Percentiles rank a stretch among this genome's conserved stretches.
Evolutionary conservation across 805 yeast genomes (phyloP).

Genomic region (Kodamaea neixiangensis): DNA sequence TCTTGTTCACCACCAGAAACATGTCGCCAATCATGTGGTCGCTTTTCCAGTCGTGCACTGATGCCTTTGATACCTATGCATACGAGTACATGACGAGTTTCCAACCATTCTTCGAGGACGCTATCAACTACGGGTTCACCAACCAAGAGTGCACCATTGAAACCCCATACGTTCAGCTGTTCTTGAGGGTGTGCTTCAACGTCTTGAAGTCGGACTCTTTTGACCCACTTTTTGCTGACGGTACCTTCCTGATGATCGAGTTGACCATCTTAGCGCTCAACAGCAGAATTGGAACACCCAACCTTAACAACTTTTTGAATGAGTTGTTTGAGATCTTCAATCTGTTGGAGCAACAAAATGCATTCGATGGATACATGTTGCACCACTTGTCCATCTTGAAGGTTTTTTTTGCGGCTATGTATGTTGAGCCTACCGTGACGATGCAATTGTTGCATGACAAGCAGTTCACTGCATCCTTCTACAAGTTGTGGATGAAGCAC

Average conservation of each 20-base stretch:
- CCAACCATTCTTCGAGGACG: slow-evolving; percentile 56
- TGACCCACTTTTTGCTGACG: slow-evolving; percentile 43
- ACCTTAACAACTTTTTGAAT: slow-evolving; percentile 26
- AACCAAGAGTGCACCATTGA: slow-evolving; percentile 37
- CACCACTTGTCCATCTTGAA: slow-evolving; percentile 44
- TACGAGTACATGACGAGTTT: slow-evolving; percentile 58
- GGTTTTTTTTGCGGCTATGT: slow-evolving; percentile 42
- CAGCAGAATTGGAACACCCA: slow-evolving; percentile 30
- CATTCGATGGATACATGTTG: slow-evolving; percentile 48
- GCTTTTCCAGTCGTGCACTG: slow-evolving; percentile 48
- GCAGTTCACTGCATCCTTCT: slow-evolving; percentile 38
- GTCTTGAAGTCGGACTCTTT: slow-evolving; percentile 33
- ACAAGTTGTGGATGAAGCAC: slow-evolving; percentile 51
- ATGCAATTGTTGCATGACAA: slow-evolving; percentile 40
- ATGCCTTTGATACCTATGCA: slow-evolving; percentile 60
- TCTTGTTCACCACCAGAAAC: slow-evolving; percentile 52
- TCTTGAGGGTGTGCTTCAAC: slow-evolving; percentile 38
- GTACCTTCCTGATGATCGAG: slow-evolving; percentile 38
- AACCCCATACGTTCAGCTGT: slow-evolving; percentile 38
- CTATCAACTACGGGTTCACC: slow-evolving; percentile 53
- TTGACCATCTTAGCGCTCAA: slow-evolving; percentile 21
- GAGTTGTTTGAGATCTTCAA: slow-evolving; percentile 41
- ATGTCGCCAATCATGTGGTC: slow-evolving; percentile 58
- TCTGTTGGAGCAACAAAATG: slow-evolving; percentile 35
- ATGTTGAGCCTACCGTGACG: slow-evolving; percentile 40